Evolutionary conservation across 164 flowering plant species (phyloP), one percentile per base, ranked within the genome.

Genomic region (Magnolia kwangsiensis): DNA sequence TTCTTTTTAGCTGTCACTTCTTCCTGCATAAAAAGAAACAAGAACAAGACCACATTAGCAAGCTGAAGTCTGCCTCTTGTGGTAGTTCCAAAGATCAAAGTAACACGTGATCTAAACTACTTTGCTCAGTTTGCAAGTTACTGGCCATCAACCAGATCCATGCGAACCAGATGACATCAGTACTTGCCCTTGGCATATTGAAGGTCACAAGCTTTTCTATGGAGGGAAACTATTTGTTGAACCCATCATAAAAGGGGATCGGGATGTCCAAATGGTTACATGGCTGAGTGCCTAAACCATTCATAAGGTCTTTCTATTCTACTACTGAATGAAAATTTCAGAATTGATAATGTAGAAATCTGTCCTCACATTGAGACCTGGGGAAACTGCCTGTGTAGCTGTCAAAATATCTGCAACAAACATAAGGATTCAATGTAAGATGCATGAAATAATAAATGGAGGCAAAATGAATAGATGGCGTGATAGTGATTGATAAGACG

Each of bases 371-470:
- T 83, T 86, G 67, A 85, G 85, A 75, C 84, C 83, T 69, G 85
- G 91, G 78, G 81, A 87, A 66, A 91, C 81, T 64, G 89, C 89
- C 76, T 88, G 88, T 3, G 93, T 86, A 31, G 92, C 93, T 75
- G 90, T 88, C 84, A 94, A 75, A n/a, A 88, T 85, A 88, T 91
- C 99, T 96, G 98, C 85, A 84, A 55, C 29, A 20, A 20, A 64
- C 37, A 63, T 23, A 49, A 50, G 27, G 24, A 64, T 21, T 72
- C 63, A 19, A 21, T 49, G 23, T 21, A 9, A 24, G 51, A 3
- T 50, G 6, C 10, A 19, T 70, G 20, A 14, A 45, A 23, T 3
- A 55, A 16, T 55, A 18, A 50, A 71, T 71, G 73, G 11, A 23
- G 55, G 73, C 63, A 23, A 72, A 20, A 16, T 20, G 11, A 45